Base-by-base conservation (phyloP, 208 protist genomes). In the Leishmania arabica region DNA sequence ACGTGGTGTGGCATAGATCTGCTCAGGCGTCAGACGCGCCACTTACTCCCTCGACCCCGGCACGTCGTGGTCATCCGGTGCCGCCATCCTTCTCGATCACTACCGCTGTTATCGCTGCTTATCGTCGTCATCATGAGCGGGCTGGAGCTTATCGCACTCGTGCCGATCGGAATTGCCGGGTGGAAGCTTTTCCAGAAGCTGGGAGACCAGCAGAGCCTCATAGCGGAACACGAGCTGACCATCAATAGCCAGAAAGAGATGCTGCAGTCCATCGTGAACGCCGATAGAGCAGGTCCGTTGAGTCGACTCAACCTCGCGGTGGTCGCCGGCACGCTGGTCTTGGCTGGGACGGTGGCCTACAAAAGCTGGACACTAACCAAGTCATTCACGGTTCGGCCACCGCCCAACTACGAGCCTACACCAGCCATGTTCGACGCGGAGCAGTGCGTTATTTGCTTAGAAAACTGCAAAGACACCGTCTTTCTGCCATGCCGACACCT, bases 401-500 rank as follows among this genome's bases (percentile, higher is more conserved):
- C 93, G 21, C 24, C 76, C 0, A 64, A 68, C 53, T 96, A 96
- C 71, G 82, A 88, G 58, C 93, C 93, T 31, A 87, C 80, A 0
- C 56, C 60, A 2, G 89, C 93, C 31, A 54, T 31, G 17, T 90
- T 91, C 56, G 91, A 93, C 27, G 76, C 72, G 31, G 93, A 95
- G 78, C 87, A 90, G 88, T 96, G 93, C 79, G 86, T 88, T 62
- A 86, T 96, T 13, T 96, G 93, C 70, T 79, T 93, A 54, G 54
- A 79, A 3, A 89, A 94, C 80, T 81, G 79, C 51, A 86, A 91
- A 49, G 93, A 96, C 73, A 96, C 91, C 21, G 68, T 95, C n/a
- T 91, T 93, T 58, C 66, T 87, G 3, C 93, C 93, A 1, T 96
- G 93, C 78, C 87, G 86, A 53, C 93, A 96, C 77, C 84, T 94